Conservation (phyloP, 2,329 filamentous ascomycete species). For the Bertia moriformis region DNA sequence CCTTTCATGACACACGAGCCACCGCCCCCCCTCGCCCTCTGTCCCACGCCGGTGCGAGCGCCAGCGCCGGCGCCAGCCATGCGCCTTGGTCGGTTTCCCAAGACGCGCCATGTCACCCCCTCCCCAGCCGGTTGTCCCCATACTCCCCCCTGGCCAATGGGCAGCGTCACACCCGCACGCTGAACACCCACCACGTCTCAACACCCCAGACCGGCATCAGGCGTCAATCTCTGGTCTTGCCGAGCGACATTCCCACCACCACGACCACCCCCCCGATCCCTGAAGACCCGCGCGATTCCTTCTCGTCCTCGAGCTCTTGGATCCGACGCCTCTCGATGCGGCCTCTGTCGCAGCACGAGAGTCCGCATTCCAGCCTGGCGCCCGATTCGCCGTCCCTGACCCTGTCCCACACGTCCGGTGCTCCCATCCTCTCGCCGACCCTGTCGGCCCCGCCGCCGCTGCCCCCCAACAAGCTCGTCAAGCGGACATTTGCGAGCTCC, state of each 20-base stretch:
- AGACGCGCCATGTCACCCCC: too few relatives aligned
- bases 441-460: conserved; percentile 25
- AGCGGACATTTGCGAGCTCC: conserved; percentile 46
- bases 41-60: conserved; percentile 4
- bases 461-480: conserved; percentile 64
- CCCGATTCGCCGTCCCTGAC: conserved; percentile 51
- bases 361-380: conserved; percentile 46
- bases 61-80: too few relatives aligned
- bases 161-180: neutral
- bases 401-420: conserved; percentile 52
- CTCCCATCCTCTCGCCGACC: conserved; percentile 39
- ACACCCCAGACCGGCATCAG: neutral
- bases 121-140: too few relatives aligned
- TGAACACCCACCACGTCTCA: neutral
- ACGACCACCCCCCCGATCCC: conserved; percentile 17
- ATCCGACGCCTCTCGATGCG: conserved; percentile 58
- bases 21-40: conserved; percentile 7
- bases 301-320: conserved; percentile 55
- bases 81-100: too few relatives aligned
- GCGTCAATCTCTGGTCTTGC: too few relatives aligned
- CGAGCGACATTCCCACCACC: too few relatives aligned
- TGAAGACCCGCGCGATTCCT: conserved; percentile 36
- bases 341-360: conserved; percentile 49
- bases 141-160: too few relatives aligned
- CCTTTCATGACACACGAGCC: conserved; percentile 14